A percentile compares a stretch with the other conserved stretches of the same genome.
These are phyloP conservation scores for Berberis thunbergii DNA, from an alignment of 164 flowering plant genomes.

Conservation along the genomic window DNA sequence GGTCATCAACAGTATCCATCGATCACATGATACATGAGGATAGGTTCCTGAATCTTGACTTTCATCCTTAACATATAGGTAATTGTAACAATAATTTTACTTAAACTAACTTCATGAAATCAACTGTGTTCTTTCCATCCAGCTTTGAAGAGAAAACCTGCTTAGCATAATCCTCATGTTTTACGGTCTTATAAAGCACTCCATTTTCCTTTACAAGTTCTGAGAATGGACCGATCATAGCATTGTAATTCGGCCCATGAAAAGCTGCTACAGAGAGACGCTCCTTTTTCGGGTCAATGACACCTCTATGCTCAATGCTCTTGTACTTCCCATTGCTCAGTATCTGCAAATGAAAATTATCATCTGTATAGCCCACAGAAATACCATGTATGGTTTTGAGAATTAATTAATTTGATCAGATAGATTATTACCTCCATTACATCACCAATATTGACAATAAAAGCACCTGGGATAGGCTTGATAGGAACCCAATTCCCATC, in stretches of 20 bases:
- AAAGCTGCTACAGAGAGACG: constrained; percentile 39
- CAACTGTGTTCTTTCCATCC: constrained; percentile 10
- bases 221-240: constrained; percentile 23
- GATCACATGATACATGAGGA: no score
- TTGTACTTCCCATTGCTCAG: constrained; percentile 38
- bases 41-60: no score
- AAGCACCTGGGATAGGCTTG: background rate
- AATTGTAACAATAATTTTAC: no score
- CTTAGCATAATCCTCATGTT: constrained; percentile 12
- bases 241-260: constrained; percentile 16
- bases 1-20: no score
- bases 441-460: background rate
- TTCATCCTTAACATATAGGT: no score
- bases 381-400: no score
- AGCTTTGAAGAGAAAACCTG: constrained; percentile 4
- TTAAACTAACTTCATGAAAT: constrained; percentile 1
- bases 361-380: no score
- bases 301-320: constrained; percentile 46
- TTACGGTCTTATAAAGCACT: constrained; percentile 14
- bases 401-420: background rate
- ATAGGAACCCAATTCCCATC: background rate
- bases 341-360: constrained; percentile 21
- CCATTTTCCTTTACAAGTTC: constrained; percentile 16
- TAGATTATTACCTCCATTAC: background rate
- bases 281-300: constrained; percentile 28